These are phyloP conservation scores for Rugonectria rugulosa DNA, from an alignment of 2,329 filamentous ascomycete species.

Conservation along the genomic window DNA sequence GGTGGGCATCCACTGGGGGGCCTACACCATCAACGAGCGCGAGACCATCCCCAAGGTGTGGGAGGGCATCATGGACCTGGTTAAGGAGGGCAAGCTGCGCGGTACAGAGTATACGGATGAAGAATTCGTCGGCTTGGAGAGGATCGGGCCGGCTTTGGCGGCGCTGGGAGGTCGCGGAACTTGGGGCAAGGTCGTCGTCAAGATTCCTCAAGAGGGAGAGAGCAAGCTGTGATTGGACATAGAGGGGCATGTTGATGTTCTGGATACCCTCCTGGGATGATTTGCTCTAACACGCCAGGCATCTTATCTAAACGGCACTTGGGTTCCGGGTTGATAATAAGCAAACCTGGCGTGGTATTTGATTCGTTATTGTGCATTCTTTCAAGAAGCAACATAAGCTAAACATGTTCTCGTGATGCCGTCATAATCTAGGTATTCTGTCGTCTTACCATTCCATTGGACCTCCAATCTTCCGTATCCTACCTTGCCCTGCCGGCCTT, in stretches of 20 bases:
- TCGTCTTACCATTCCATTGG: conserved; percentile 30
- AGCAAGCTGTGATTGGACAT: conserved; percentile 69
- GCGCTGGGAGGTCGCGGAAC: conserved; percentile 82
- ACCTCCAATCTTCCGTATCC: conserved; percentile 19
- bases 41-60: conserved; percentile 77
- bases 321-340: no score
- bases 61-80: conserved; percentile 81
- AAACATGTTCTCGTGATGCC: not conserved
- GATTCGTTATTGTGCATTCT: not conserved
- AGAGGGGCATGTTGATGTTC: no score
- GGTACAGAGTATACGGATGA: conserved; percentile 85
- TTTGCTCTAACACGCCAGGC: no score
- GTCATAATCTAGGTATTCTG: conserved; percentile 17
- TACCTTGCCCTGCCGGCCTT: not conserved
- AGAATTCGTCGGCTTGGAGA: conserved; percentile 83
- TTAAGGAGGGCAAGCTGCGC: conserved; percentile 78
- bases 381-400: not conserved
- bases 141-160: conserved; percentile 76
- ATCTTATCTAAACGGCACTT: no score
- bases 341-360: no score
- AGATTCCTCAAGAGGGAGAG: conserved; percentile 73
- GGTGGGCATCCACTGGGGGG: conserved; percentile 91
- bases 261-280: no score
- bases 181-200: conserved; percentile 96
- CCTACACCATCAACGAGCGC: conserved; percentile 77